These are phyloP conservation scores for Fusarium sp. DNA, from an alignment of 2,329 filamentous ascomycete genomes.

Conservation along the genomic window DNA sequence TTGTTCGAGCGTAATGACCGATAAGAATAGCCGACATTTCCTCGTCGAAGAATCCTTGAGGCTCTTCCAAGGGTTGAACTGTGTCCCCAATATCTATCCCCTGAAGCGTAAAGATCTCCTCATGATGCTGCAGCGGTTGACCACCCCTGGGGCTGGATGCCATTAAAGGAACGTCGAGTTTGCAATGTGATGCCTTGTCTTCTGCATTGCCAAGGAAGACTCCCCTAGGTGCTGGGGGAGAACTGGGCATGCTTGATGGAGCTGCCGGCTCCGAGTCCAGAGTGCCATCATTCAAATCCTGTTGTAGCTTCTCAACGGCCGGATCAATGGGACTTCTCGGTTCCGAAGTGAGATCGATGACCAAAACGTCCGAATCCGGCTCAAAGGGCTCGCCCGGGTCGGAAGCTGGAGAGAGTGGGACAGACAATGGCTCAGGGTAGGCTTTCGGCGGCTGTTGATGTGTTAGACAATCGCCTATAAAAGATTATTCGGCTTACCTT, in stretches of 20 bases:
- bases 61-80: background rate
- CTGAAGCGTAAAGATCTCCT: background rate
- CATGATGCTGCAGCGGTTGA: background rate
- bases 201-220: background rate
- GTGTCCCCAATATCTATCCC: background rate
- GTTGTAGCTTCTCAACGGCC: slow-evolving; percentile 11
- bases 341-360: slow-evolving; percentile 46
- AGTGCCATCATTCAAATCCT: slow-evolving; percentile 6
- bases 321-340: slow-evolving; percentile 40
- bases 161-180: slow-evolving; percentile 40
- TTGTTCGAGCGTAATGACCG: slow-evolving; percentile 12
- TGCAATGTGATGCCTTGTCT: slow-evolving; percentile 14
- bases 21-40: slow-evolving; percentile 38
- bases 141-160: slow-evolving; percentile 23
- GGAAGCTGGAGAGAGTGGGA: slow-evolving; percentile 43
- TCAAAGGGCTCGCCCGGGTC: slow-evolving; percentile 31
- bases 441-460: background rate
- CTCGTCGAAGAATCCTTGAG: slow-evolving; percentile 37
- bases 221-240: slow-evolving; percentile 15
- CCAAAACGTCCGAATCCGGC: slow-evolving; percentile 26
- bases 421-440: slow-evolving; percentile 37
- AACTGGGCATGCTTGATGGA: slow-evolving; percentile 20
- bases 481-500: slow-evolving; percentile 4
- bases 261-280: slow-evolving; percentile 36
- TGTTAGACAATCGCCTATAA: background rate